Evolutionary conservation across 2,329 filamentous ascomycete genomes (phyloP).

Genomic region (Alternaria rosae): DNA sequence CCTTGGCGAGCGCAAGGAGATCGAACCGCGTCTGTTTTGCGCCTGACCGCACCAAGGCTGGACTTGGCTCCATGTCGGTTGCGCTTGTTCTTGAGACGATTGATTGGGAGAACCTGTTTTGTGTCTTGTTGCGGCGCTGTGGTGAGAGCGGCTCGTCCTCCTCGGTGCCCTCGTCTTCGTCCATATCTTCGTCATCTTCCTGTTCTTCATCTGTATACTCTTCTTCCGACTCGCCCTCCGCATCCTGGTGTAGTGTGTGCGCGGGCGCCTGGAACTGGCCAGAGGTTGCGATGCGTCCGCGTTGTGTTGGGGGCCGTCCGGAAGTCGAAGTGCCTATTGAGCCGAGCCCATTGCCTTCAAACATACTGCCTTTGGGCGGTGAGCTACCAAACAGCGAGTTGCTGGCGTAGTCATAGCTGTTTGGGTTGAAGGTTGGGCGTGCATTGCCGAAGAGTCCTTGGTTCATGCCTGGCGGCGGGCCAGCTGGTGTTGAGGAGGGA

Average conservation of each 20-base stretch:
- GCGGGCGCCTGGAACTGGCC: slow-evolving; percentile 45
- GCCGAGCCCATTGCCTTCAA: slow-evolving; percentile 39
- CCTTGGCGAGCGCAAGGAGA: slow-evolving; percentile 75
- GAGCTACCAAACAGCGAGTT: slow-evolving; percentile 39
- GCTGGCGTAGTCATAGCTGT: slow-evolving; percentile 27
- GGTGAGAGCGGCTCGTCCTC: slow-evolving; percentile 54
- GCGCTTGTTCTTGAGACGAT: slow-evolving; percentile 49
- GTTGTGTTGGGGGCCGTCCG: slow-evolving; percentile 37
- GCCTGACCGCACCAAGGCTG: slow-evolving; percentile 35
- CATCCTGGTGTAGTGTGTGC: slow-evolving; percentile 17
- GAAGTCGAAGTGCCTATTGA: slow-evolving; percentile 38
- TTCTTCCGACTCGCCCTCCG: slow-evolving; percentile 51
- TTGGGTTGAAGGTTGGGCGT: slow-evolving; percentile 47
- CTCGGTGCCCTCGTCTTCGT: slow-evolving; percentile 49
- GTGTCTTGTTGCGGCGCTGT: slow-evolving; percentile 34
- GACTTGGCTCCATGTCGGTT: slow-evolving; percentile 29
- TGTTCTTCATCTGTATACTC: slow-evolving; percentile 36
- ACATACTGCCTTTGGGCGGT: slow-evolving; percentile 40
- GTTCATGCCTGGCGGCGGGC: slow-evolving; percentile 56
- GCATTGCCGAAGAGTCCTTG: slow-evolving; percentile 60
- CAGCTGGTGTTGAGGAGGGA: slow-evolving; percentile 64
- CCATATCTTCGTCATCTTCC: slow-evolving; percentile 46
- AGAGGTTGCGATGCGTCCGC: slow-evolving; percentile 34
- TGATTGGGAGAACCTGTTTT: slow-evolving; percentile 41
- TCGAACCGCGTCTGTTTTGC: slow-evolving; percentile 63